Evolutionary conservation across 371 early-diverging fungal species (phyloP).

Genomic region (Lichtheimia ornata): DNA sequence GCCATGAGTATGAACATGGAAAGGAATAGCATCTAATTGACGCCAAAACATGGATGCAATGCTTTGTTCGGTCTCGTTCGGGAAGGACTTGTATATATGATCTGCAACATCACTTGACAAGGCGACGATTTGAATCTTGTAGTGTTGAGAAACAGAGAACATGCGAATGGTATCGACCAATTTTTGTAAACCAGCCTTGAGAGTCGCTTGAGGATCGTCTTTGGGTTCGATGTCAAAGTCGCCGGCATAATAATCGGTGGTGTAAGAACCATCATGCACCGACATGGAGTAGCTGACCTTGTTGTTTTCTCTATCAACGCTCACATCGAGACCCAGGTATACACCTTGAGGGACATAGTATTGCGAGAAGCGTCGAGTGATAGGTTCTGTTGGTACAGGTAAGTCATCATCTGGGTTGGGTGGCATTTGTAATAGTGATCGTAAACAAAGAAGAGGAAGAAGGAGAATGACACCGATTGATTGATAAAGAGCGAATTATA

Average conservation of each 20-base stretch:
- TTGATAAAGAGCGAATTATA: no score
- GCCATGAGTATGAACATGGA: conserved; percentile 61
- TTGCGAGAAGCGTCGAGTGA: conserved; percentile 35
- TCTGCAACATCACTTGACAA: conserved; percentile 29
- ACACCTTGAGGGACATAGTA: conserved; percentile 49
- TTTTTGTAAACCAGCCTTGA: conserved; percentile 26
- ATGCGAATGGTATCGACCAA: conserved; percentile 41
- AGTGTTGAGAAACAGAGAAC: conserved; percentile 49
- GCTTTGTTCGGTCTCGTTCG: conserved; percentile 23
- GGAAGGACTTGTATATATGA: conserved; percentile 9
- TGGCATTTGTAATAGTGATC: conserved; percentile 25
- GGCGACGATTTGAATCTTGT: conserved; percentile 59
- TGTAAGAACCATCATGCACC: conserved; percentile 62
- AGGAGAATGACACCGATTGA: no score
- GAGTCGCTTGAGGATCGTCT: conserved; percentile 19
- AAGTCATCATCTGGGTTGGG: conserved; percentile 25
- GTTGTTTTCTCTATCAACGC: conserved; percentile 30
- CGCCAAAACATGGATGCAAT: conserved; percentile 69
- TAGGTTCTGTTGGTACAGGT: conserved; percentile 25
- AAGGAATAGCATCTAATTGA: conserved; percentile 74
- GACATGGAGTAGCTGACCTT: conserved; percentile 44
- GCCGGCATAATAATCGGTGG: conserved; percentile 49
- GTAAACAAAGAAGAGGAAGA: no score
- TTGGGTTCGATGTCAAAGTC: conserved; percentile 18
- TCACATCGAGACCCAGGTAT: conserved; percentile 66